Conservation (phyloP, 2,329 filamentous ascomycete genomes). For the Cladophialophora psammophila region DNA sequence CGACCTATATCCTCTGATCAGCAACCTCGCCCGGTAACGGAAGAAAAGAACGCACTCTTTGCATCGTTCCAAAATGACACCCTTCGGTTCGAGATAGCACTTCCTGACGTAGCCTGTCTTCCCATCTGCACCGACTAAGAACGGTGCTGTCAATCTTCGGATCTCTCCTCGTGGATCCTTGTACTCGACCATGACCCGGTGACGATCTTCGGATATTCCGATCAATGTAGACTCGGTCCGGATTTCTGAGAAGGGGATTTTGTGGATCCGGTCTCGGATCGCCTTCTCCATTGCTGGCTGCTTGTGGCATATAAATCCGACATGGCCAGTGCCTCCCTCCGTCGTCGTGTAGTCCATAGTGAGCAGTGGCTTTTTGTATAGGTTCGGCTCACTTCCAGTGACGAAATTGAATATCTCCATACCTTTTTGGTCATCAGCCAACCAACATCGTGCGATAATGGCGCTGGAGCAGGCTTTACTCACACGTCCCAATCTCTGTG, state of each 20-base stretch:
- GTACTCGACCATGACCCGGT: constrained; percentile 29
- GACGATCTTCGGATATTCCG: constrained; percentile 26
- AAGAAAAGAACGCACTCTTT: constrained; percentile 30
- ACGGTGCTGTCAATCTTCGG: constrained; percentile 40
- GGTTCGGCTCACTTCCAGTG: constrained; percentile 28
- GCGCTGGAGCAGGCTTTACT: constrained; percentile 2
- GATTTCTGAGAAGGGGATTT: constrained; percentile 27
- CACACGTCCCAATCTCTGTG: constrained; percentile 44
- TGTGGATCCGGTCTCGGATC: constrained; percentile 34
- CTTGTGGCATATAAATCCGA: constrained; percentile 45
- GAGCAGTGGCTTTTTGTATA: constrained; percentile 35
- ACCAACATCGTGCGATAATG: background rate
- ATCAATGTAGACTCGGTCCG: constrained; percentile 31
- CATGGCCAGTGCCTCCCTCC: constrained; percentile 44
- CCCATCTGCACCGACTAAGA: constrained; percentile 44
- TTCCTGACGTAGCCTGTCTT: constrained; percentile 46
- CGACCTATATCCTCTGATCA: constrained; percentile 31
- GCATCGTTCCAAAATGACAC: constrained; percentile 37
- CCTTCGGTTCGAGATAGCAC: constrained; percentile 43
- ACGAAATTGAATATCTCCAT: constrained; percentile 37
- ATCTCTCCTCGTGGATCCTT: constrained; percentile 34
- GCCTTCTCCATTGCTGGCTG: constrained; percentile 44
- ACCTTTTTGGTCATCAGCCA: constrained; percentile 29
- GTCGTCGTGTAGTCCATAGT: constrained; percentile 37
- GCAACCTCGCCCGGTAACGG: background rate